Conservation (phyloP, 305 asterid species). For the Fraxinus angustifolia region DNA sequence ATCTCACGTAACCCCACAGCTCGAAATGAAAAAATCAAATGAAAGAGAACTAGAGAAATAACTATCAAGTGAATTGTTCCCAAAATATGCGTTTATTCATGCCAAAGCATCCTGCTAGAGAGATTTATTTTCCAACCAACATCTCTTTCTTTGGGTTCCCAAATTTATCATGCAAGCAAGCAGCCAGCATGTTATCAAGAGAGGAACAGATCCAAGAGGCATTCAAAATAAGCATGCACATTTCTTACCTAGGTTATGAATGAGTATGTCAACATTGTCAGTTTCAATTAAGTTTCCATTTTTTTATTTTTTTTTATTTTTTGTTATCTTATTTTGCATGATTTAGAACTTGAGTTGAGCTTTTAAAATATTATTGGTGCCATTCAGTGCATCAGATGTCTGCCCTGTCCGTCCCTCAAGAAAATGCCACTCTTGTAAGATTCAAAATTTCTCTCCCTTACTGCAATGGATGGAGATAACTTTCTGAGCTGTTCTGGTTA, state of each 20-base stretch:
- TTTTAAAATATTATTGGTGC: background rate
- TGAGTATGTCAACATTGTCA: background rate
- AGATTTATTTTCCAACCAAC: background rate
- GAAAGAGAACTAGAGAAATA: conserved; percentile 10
- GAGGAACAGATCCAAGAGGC: background rate
- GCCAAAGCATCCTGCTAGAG: background rate
- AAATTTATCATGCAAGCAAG: background rate
- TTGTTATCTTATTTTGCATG: background rate
- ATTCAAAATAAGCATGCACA: background rate
- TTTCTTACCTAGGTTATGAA: background rate
- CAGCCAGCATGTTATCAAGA: background rate
- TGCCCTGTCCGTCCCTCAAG: background rate
- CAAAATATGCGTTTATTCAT: background rate
- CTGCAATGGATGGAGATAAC: background rate
- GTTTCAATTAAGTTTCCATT: background rate
- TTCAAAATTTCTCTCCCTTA: background rate
- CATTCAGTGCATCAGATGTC: background rate
- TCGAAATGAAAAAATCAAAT: background rate
- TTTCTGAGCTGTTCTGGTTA: background rate
- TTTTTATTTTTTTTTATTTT: background rate
- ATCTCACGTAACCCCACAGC: background rate
- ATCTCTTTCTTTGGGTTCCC: background rate
- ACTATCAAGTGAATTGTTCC: background rate
- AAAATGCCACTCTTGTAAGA: background rate
- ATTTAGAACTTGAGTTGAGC: conserved; percentile 5